Evolutionary conservation across 345 rosid species (phyloP), one percentile per base, ranked within the genome.

Genomic region (Sisymbrium altissimum): DNA sequence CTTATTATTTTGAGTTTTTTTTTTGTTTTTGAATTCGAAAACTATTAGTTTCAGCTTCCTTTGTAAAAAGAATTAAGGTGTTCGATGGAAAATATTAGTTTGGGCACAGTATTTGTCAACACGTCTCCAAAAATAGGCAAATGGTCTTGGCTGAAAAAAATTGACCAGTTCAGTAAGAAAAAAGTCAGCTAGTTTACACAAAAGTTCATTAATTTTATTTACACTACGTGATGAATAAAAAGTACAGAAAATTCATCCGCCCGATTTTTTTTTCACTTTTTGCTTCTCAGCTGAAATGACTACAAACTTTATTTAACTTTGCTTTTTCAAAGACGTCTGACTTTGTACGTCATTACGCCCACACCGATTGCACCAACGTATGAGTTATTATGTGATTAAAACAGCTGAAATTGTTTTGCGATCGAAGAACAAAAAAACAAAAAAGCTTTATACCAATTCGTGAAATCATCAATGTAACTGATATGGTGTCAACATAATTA

Each of bases 331-430:
- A 56, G 38, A 36, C 49, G n/a, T 36, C 30, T 48, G 67, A 60
- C 40, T 35, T 71, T 36, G 14, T 23, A 48, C 46, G 59, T 71
- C 60, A 59, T 46, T 49, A 59, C 15, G 40, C 50, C 59, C 60
- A 48, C 36, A 57, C 46, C 36, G 74, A 70, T 70, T 44, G 57
- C 74, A 53, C 3, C 18, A 59, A 23, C 29, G 40, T 25, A 32
- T 14, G 57, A 33, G 29, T 55, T 39, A 68, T 29, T 38, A 40
- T 44, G 38, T 45, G 57, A 45, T 27, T 32, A 30, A 29, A 41
- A 40, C 30, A 4, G 64, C 17, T 8, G 13, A 40, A 6, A 3
- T 14, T 43, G 5, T 14, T 43, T n/a, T 1, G 36, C 7, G 36
- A 27, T n/a, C 3, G 4, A 4, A 41, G 0, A 13, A 39, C 3